phyloP scores from a whole-genome alignment of 148 eudicot species.

The Silene conica region DNA sequence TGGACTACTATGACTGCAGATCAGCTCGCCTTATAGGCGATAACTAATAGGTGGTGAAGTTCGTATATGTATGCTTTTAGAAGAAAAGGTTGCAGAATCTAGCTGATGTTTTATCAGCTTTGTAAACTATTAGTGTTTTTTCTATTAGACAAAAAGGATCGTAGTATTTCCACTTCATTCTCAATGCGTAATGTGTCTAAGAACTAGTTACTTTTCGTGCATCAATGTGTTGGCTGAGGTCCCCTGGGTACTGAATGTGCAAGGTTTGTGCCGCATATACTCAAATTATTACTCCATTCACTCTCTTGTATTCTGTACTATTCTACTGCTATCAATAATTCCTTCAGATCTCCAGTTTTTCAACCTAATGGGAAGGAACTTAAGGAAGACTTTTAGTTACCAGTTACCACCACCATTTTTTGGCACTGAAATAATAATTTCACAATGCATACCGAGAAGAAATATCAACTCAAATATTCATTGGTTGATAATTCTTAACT shows the following conservation, averaged over 20 bases:
- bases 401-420: no score
- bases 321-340: not conserved
- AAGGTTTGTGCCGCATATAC: slow-evolving; percentile 23
- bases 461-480: not conserved
- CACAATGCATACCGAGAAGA: not conserved
- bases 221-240: slow-evolving; percentile 15
- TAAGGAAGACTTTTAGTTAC: no score
- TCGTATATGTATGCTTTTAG: no score
- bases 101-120: not conserved
- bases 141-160: no score
- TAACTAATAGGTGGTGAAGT: no score
- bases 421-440: no score
- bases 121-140: not conserved
- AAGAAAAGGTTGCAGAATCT: not conserved
- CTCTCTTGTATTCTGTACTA: slow-evolving; percentile 1
- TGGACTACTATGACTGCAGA: slow-evolving; percentile 87
- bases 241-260: slow-evolving; percentile 9
- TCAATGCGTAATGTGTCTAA: not conserved
- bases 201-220: slow-evolving; percentile 7
- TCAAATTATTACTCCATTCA: slow-evolving; percentile 7
- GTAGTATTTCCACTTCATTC: no score
- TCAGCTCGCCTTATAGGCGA: slow-evolving; percentile 80
- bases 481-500: not conserved
- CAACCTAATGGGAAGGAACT: not conserved
- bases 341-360: slow-evolving; percentile 11